Evolutionary conservation across 192 early-diverging fungal species (phyloP).

Genomic region (Backusella sp.): DNA sequence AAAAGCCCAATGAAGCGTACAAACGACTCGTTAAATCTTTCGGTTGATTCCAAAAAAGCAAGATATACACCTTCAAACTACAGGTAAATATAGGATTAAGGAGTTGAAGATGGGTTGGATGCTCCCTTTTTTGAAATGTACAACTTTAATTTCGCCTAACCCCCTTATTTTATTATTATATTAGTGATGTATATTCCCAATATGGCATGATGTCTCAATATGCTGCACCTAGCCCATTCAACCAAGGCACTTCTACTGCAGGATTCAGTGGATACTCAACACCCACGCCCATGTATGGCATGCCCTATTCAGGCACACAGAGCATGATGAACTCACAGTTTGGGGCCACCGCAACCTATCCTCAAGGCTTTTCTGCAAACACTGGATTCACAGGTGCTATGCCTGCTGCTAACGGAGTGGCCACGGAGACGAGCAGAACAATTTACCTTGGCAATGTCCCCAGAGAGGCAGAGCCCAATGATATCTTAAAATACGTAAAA

Average conservation of each 20-base stretch:
- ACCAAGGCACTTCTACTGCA: not conserved
- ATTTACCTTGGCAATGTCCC: constrained; percentile 82
- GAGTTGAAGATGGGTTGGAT: not conserved
- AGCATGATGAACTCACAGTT: constrained; percentile 9
- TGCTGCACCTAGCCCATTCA: not conserved
- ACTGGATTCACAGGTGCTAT: not conserved
- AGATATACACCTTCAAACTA: constrained; percentile 4
- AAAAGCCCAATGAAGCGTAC: not conserved
- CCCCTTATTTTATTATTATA: not conserved
- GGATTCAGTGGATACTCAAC: not conserved
- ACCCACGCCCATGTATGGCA: not conserved
- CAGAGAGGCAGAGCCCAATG: constrained; percentile 46
- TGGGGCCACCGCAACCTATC: not conserved
- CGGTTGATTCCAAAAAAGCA: constrained; percentile 1
- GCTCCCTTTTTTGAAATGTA: not conserved
- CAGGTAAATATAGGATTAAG: not conserved
- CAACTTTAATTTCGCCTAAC: not conserved
- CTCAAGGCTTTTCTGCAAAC: not conserved
- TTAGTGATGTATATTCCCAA: constrained; percentile 24
- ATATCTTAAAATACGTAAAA: constrained; percentile 68
- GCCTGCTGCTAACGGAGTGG: not conserved
- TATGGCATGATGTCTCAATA: constrained; percentile 21
- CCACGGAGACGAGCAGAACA: constrained; percentile 58
- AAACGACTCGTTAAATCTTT: not conserved
- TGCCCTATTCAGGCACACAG: not conserved